Percentiles rank a stretch among this genome's conserved stretches.
phyloP scores from a whole-genome alignment of 805 yeast species.

The Cephaloascus fragrans region DNA sequence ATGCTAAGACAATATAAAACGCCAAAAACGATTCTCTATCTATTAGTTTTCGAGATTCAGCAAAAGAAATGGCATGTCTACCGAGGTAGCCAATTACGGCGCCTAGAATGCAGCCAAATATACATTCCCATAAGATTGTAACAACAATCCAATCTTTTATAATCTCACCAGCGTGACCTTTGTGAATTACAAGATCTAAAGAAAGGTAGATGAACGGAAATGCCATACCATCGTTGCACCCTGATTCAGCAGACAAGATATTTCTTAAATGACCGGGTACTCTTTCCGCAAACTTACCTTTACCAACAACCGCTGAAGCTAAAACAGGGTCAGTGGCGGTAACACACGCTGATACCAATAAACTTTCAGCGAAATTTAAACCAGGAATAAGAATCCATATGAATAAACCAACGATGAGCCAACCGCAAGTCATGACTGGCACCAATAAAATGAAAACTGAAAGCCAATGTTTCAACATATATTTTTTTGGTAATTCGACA shows the following conservation, averaged over 20 bases:
- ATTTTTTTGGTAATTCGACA: constrained; percentile 84
- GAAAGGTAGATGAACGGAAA: constrained; percentile 79
- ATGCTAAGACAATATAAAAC: constrained; percentile 71
- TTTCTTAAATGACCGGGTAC: constrained; percentile 91
- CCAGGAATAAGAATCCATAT: constrained; percentile 72
- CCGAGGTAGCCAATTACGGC: constrained; percentile 60
- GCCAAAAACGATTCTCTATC: constrained; percentile 87
- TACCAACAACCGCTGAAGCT: constrained; percentile 93
- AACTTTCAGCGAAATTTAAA: constrained; percentile 58
- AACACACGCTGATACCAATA: constrained; percentile 75
- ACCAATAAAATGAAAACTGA: constrained; percentile 66
- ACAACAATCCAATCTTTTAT: constrained; percentile 73
- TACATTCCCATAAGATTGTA: constrained; percentile 73
- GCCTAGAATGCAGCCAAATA: constrained; percentile 72
- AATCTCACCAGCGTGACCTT: constrained; percentile 56
- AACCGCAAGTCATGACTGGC: constrained; percentile 87
- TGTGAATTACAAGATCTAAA: constrained; percentile 55
- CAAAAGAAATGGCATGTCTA: constrained; percentile 62
- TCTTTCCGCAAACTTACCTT: constrained; percentile 82
- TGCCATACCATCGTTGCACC: constrained; percentile 94
- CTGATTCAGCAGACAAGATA: constrained; percentile 75
- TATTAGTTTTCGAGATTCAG: constrained; percentile 58
- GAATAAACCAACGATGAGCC: constrained; percentile 76
- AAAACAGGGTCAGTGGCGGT: constrained; percentile 94
- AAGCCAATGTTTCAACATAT: constrained; percentile 76